Percentiles rank a stretch among this genome's conserved stretches.
Evolutionary conservation across 202 grass and related monocot species (phyloP).

Genomic region (Zizania palustris): DNA sequence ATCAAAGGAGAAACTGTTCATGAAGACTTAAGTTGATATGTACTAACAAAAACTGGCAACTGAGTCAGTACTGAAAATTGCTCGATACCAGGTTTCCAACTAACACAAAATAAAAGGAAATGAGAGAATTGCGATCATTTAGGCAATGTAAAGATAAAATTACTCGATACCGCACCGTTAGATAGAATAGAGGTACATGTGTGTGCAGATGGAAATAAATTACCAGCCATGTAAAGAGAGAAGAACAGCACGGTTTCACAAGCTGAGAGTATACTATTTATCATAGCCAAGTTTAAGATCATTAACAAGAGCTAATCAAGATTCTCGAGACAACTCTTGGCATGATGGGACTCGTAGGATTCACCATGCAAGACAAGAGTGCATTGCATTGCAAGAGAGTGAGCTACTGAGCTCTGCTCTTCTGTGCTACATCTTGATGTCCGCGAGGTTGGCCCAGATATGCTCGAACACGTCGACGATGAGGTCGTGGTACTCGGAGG

Average conservation of each 20-base stretch:
- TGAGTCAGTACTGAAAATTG: background rate
- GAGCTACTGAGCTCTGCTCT: background rate
- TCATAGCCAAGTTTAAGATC: constrained; percentile 19
- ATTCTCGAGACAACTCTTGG: constrained; percentile 10
- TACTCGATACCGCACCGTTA: no score
- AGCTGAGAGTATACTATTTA: constrained; percentile 4
- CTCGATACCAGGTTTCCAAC: background rate
- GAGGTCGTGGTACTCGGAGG: constrained; percentile 81
- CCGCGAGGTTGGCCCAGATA: constrained; percentile 68
- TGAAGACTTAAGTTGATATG: background rate
- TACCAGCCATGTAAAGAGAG: background rate
- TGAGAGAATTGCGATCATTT: background rate
- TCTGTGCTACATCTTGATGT: constrained; percentile 57
- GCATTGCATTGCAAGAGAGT: constrained; percentile 7
- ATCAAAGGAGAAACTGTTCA: background rate
- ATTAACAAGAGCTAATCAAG: constrained; percentile 39
- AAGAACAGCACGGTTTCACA: constrained; percentile 30
- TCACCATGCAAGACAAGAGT: constrained; percentile 25
- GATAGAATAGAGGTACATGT: no score
- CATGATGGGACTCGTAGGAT: constrained; percentile 20
- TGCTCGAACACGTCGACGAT: constrained; percentile 89
- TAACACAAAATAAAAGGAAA: background rate
- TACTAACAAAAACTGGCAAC: background rate
- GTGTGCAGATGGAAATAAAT: no score
- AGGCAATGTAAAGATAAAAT: no score